A percentile compares a stretch with the other conserved stretches of the same genome.
Evolutionary conservation across 2,329 filamentous ascomycete species (phyloP).

Genomic region (Exophiala phaeomuriformis): DNA sequence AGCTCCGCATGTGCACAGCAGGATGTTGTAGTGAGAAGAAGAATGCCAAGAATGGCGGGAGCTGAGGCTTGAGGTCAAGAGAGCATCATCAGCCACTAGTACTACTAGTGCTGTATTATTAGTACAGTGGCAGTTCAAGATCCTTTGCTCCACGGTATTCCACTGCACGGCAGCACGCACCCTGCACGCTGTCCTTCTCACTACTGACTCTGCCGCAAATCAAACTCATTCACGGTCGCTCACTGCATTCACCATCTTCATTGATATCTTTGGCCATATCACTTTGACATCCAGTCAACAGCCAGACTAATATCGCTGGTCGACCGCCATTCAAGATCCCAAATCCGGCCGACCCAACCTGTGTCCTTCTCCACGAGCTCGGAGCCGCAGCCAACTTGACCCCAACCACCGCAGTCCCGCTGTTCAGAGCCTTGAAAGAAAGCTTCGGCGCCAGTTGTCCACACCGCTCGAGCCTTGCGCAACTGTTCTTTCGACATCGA

Average conservation of each 20-base stretch:
- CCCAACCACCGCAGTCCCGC: slow-evolving; percentile 1
- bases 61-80: no score
- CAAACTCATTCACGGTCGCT: slow-evolving; percentile 17
- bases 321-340: slow-evolving; percentile 2
- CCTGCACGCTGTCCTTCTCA: slow-evolving; percentile 2
- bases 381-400: not conserved
- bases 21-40: no score
- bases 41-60: no score
- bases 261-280: slow-evolving; percentile 23
- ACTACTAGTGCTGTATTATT: no score
- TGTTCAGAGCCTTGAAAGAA: slow-evolving; percentile 2
- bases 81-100: no score
- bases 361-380: not conserved
- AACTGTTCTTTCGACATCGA: slow-evolving; percentile 7
- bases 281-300: slow-evolving; percentile 14
- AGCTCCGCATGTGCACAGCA: no score
- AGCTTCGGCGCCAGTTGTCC: slow-evolving; percentile 8
- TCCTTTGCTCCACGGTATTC: not conserved
- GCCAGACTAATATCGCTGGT: slow-evolving; percentile 2
- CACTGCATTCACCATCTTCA: slow-evolving; percentile 16
- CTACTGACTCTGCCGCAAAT: slow-evolving; percentile 6
- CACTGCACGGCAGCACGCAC: not conserved
- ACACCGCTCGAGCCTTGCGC: slow-evolving; percentile 3
- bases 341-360: not conserved
- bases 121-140: not conserved